Evolutionary conservation across 2,329 filamentous ascomycete species (phyloP).

Genomic region (Phialocephala subalpina): DNA sequence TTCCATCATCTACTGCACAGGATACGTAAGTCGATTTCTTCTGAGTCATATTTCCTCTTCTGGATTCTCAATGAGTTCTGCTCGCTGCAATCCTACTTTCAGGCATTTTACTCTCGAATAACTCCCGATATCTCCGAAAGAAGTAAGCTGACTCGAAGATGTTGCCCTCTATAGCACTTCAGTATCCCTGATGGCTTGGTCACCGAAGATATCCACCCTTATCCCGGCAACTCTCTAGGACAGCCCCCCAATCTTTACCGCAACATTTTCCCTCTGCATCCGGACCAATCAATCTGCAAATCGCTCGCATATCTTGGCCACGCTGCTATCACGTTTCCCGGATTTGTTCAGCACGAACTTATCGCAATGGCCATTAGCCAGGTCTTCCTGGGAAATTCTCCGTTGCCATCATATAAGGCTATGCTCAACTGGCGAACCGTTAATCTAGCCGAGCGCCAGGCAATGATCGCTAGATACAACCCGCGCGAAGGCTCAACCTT

Average conservation of each 20-base stretch:
- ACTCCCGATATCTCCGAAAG: no score
- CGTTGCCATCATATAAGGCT: background rate
- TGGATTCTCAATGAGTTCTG: no score
- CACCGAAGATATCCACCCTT: constrained; percentile 8
- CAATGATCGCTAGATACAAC: background rate
- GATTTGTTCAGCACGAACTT: constrained; percentile 8
- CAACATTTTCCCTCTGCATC: constrained; percentile 15
- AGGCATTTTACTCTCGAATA: no score
- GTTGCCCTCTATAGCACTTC: no score
- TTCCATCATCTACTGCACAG: constrained; percentile 14
- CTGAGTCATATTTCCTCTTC: no score
- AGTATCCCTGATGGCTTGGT: constrained; percentile 3
- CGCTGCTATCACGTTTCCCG: background rate
- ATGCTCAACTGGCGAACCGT: background rate
- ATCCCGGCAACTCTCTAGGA: background rate
- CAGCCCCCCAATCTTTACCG: constrained; percentile 13
- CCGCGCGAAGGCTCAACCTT: background rate
- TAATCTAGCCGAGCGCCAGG: constrained; percentile 7
- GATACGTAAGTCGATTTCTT: no score
- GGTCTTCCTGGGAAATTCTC: constrained; percentile 2
- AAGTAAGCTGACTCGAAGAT: no score
- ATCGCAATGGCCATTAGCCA: constrained; percentile 15
- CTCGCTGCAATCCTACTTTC: no score
- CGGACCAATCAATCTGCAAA: constrained; percentile 5
- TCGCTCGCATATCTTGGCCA: constrained; percentile 15